phyloP scores from a whole-genome alignment of 2,329 filamentous ascomycete species.

The Calonectria pteridis region DNA sequence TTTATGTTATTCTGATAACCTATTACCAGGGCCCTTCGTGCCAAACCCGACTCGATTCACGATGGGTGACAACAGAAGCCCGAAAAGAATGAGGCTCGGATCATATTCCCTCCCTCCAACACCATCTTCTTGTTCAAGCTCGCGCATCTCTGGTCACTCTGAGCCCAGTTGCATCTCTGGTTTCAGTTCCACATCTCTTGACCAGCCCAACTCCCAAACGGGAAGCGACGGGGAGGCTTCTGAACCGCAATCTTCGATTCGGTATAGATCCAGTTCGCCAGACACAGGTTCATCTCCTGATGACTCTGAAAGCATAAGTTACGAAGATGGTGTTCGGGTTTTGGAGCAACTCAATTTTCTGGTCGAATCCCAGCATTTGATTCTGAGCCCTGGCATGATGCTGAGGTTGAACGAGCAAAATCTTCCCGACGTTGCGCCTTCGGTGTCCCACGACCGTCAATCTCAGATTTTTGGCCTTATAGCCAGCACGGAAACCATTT shows the following conservation, averaged over 20 bases:
- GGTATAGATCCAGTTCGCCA: not conserved
- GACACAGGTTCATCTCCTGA: not conserved
- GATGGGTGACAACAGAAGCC: not conserved
- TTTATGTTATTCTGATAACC: not conserved
- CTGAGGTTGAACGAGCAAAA: not conserved
- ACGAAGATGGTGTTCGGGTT: not conserved
- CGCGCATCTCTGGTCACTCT: not conserved
- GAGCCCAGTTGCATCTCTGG: not conserved
- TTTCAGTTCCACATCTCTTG: not conserved
- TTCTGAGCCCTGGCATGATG: not conserved
- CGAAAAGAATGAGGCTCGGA: not conserved
- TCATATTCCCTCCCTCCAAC: not conserved
- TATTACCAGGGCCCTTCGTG: not conserved
- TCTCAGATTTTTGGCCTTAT: not conserved
- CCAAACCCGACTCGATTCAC: not conserved
- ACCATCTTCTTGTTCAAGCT: not conserved
- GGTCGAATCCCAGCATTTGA: not conserved
- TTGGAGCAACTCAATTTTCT: not conserved
- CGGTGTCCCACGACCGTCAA: not conserved
- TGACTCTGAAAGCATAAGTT: not conserved
- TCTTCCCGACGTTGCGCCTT: not conserved
- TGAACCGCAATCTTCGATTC: not conserved
- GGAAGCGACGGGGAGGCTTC: not conserved
- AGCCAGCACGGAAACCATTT: not conserved
- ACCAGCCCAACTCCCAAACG: not conserved